Evolutionary conservation across 306 rosid species (phyloP), one percentile per base, ranked within the genome.

Genomic region (Ochetophila trinervis): DNA sequence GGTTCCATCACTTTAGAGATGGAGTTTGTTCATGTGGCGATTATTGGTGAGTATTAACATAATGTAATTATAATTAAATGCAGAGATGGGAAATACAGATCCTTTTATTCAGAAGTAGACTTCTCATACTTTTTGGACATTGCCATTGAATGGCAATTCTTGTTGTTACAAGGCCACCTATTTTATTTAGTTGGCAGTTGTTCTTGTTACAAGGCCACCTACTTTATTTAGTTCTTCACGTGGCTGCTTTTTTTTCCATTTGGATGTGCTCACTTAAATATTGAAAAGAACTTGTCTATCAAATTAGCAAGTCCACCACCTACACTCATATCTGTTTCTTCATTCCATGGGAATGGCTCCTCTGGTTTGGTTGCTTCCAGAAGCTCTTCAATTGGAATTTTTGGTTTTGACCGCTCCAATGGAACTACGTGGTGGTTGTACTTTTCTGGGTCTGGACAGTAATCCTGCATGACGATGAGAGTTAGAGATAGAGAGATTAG

Each of bases 341-440:
- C 59, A 30, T 78, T 78, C 98, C 96, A 92, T 12, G 82, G 75
- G 80, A 85, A 83, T 50, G 96, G 85, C 44, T 69, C 78, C 14
- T n/a, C 63, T 77, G 84, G 88, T 67, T 79, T 68, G 58, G 91
- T 84, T 75, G 93, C 93, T 57, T 86, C 80, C 45, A 82, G 76
- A 60, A 88, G 79, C 47, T 62, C 77, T 66, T 87, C 88, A 11
- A 40, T 72, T 17, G 88, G 70, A 40, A 83, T 76, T 69, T 81
- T 69, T 77, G 89, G 88, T 65, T 45, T 80, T 12, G 96, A 85
- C 44, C 35, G 83, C 53, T 75, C 61, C 77, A 91, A 24, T 69
- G 91, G 86, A 60, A 76, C 67, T 63, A 82, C 71, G 65, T 12
- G 64, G 69, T 87, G 84, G 67, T 66, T 70, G 79, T 83, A 91